Base-by-base conservation (phyloP, 2,329 filamentous ascomycete species). In the Aphanocladium album region DNA sequence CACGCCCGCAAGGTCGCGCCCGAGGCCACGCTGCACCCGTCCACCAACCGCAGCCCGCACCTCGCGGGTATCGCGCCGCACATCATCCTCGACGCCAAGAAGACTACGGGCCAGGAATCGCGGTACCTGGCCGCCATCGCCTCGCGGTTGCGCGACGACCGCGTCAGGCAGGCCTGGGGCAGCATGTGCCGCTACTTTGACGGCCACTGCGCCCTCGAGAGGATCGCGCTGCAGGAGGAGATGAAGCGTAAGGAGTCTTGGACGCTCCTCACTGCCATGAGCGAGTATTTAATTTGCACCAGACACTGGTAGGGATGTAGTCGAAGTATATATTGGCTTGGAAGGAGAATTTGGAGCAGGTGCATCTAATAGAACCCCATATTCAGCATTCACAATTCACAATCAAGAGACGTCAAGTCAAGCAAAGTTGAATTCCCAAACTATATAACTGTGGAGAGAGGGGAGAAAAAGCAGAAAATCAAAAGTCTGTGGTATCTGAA, bases 171-270 rank as follows among this genome's bases (percentile, higher is more conserved):
- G 60, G 82, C 84, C 52, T 96, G 92, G 89, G 83, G 85, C 2
- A 78, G 82, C 49, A 86, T 96, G 67, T 83, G 88, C 68, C 91
- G 89, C 72, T 95, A 97, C 73, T 91, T 98, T 67, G 93, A 98
- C 72, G 95, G 95, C 1, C 83, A 82, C 60, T 87, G 89, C 69
- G 88, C 93, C 2, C 79, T 98, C 62, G 95, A 99, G 76, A 87
- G 93, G 67, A 89, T 99, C 65, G 85, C 89, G 1, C 78, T 95
- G n/a, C 83, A 89, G 60, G 91, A 97, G 75, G 89, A 90, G 6
- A 83, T 96, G 77, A 96, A 95, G 78, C 81, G 91, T 60, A 96
- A 93, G 75, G 88, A 90, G 66, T 82, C 91, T 16, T 92, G 89
- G 79, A 82, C 83, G 51, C 77, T 87, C 59, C 72, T 89, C 60